phyloP scores from a whole-genome alignment of 2,329 filamentous ascomycete species.

The Verticillium isaacii region DNA sequence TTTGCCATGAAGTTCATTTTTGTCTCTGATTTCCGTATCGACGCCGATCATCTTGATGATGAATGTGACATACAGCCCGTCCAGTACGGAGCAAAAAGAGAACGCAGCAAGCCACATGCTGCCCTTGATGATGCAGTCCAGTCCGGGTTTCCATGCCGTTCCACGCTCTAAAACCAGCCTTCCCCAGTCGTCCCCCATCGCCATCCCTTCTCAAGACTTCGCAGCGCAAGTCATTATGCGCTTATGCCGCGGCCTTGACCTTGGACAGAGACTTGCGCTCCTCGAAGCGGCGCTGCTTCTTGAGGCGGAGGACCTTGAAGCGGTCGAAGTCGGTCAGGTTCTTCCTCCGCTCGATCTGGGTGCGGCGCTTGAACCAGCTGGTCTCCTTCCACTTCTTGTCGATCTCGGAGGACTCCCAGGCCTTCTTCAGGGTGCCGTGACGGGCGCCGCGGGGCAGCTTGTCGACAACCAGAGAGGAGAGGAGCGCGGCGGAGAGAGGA shows the following conservation, averaged over 20 bases:
- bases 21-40: conserved; percentile 58
- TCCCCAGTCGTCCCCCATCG: conserved; percentile 3
- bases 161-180: conserved; percentile 13
- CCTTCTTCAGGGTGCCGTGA: conserved; percentile 75
- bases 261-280: conserved; percentile 95
- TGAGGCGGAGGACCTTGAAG: conserved; percentile 99
- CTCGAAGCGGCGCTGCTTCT: conserved; percentile 99
- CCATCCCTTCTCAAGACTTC: not conserved
- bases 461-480: conserved; percentile 84
- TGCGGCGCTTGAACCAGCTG: conserved; percentile 91
- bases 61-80: conserved; percentile 62
- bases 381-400: conserved; percentile 90
- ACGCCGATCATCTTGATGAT: conserved; percentile 59
- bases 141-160: conserved; percentile 27
- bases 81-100: conserved; percentile 52
- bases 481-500: conserved; percentile 75
- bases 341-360: conserved; percentile 80
- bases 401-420: conserved; percentile 88
- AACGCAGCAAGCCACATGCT: conserved; percentile 53
- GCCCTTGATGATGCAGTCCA: conserved; percentile 42
- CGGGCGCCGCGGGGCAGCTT: conserved; percentile 83
- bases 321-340: conserved; percentile 96
- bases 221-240: conserved; percentile 23
- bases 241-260: conserved; percentile 77
- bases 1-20: conserved; percentile 30